Evolutionary conservation across 2,329 filamentous ascomycete species (phyloP), one percentile per base, ranked within the genome.

Genomic region (Aureobasidium musti): DNA sequence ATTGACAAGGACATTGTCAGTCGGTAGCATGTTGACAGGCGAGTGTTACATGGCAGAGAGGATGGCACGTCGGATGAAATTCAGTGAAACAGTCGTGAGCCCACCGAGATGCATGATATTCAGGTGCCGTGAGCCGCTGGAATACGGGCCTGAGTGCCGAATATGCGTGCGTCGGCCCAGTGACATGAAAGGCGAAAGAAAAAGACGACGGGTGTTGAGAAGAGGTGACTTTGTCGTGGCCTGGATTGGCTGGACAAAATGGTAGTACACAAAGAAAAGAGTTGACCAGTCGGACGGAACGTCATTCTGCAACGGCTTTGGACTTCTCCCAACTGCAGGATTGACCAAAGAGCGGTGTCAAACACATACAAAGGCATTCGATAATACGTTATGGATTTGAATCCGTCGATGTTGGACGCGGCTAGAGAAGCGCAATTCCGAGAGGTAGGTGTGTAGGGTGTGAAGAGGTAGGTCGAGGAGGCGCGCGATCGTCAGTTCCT

Each of bases 311-410:
- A 63, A 63, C 59, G 59, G 59, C 59, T 50, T 49, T 50, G 14
- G 59, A 50, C 45, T 50, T 63, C 35, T 50, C 41, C 45, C 59
- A 63, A 63, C 59, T 41, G 59, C 59, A 63, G 30, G 35, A 30
- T 45, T 41, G 23, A 45, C 21, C 41, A 39, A 63, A 63, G 59
- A 52, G 59, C 59, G 59, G 59, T 63, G 59, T 63, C 59, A 52
- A 63, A 39, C 54, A 59, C 54, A 21, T 45, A 45, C 37, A 45
- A 30, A 45, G 23, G 5, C 54, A 37, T 45, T 43, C 17, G 21
- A 43, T 59, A n/a, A n/a, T n/a, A n/a, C n/a, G 39, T 5, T 1
- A 21, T 45, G 13, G 17, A 43, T 23, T 33, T 21, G 54, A n/a
- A 45, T 2, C 11, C 14, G 37, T 45, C 35, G 28, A 56, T 14